Base-by-base conservation (phyloP, 495 filamentous ascomycete genomes). In the Trichoderma orchidacearum region DNA sequence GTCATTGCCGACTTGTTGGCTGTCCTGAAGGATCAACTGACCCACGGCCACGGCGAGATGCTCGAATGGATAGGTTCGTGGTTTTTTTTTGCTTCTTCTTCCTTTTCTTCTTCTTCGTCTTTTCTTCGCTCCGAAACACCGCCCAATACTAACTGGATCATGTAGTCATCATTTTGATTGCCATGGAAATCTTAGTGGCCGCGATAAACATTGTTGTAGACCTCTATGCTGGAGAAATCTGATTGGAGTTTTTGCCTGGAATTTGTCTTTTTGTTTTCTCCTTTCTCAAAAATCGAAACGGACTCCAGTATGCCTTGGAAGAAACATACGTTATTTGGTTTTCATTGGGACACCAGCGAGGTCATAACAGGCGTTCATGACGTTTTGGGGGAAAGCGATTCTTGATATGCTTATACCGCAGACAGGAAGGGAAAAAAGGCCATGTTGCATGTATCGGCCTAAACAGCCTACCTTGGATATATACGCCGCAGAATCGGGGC, bases 181-280 rank as follows among this genome's bases (percentile, higher is more conserved):
- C 90, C 11, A 90, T 90, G 0, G 93, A 98, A 66, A 96, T 98
- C 63, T 70, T 97, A 3, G 93, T 98, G 15, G 93, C 94, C 1
- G 86, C 84, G 12, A 85, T 96, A 56, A 98, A 98, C 70, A 96
- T 98, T 53, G 77, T 95, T 30, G 94, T 98, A 11, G 93, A 98
- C 74, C 66, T 98, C 55, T 90, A 91, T 66, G 94, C 90, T 5
- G 56, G 38, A 13, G 56, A 57, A 23, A 28, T n/a, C 6, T 48
- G 54, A 48, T 36, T 13, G 36, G 36, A 7, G 8, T 41, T 15
- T 41, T 41, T 41, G 48, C 13, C 25, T n/a, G n/a, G n/a, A n/a
- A n/a, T n/a, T n/a, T n/a, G n/a, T n/a, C n/a, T n/a, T n/a, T n/a
- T n/a, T n/a, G n/a, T 28, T 29, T 30, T 30, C 15, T 51, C 45